Evolutionary conservation across 345 rosid species (phyloP), one percentile per base, ranked within the genome.

Genomic region (Ricinus communis): DNA sequence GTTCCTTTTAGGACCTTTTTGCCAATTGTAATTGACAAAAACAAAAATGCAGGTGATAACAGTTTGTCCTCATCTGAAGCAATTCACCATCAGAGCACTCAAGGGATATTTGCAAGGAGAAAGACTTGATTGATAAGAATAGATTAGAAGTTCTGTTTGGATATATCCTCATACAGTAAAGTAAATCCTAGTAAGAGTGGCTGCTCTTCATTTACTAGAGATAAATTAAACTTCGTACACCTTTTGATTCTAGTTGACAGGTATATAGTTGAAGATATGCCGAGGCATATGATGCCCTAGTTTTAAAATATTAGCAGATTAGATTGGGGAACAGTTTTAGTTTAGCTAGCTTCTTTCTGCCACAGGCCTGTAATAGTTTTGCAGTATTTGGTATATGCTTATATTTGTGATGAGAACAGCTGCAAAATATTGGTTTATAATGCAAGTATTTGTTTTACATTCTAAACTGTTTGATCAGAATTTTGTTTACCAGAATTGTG

Each of bases 41-140:
- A 64, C 72, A 74, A 70, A 41, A 65, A 70, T 71, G 82, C 86
- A 79, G 86, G 84, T 78, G 75, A 78, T 67, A 72, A 59, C 49
- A 65, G n/a, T n/a, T n/a, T n/a, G n/a, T n/a, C n/a, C n/a, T n/a
- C n/a, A n/a, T n/a, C n/a, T n/a, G n/a, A n/a, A n/a, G n/a, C n/a
- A n/a, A n/a, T n/a, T n/a, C n/a, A n/a, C n/a, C n/a, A n/a, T n/a
- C n/a, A n/a, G n/a, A n/a, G n/a, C n/a, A n/a, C n/a, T n/a, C 5
- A 14, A 30, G 25, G 1, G 14, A 53, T 11, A 19, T 19, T 28
- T 63, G 46, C 38, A 30, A 68, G 22, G 36, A 58, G 62, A 58
- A 65, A 64, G 68, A 62, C 28, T 64, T 31, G 15, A 9, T 51
- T 43, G 22, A 55, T 6, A 47, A 53, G 27, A 41, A 24, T 36